These are phyloP conservation scores for Yarrowia porcina DNA, from an alignment of 805 yeast species.

Conservation along the genomic window DNA sequence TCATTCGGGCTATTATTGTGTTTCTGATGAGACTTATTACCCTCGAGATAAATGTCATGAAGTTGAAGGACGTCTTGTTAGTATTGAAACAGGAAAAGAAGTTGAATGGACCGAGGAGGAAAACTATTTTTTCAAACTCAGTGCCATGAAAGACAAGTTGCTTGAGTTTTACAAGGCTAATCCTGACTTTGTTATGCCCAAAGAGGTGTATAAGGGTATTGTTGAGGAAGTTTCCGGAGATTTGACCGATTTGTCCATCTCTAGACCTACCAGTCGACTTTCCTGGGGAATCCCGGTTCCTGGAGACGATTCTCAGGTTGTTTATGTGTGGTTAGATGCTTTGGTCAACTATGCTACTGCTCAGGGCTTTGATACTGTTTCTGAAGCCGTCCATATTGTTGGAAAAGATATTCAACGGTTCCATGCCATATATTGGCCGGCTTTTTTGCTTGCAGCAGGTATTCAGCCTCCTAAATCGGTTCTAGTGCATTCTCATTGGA, in stretches of 20 bases:
- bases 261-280: conserved; percentile 74
- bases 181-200: conserved; percentile 66
- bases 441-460: conserved; percentile 79
- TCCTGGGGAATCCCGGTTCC: conserved; percentile 94
- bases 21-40: conserved; percentile 92
- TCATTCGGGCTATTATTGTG: conserved; percentile 92
- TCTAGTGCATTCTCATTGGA: conserved; percentile 93
- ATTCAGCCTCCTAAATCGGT: conserved; percentile 67
- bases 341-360: conserved; percentile 78
- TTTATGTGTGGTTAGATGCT: conserved; percentile 98
- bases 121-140: conserved; percentile 80
- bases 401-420: conserved; percentile 90
- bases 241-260: conserved; percentile 73
- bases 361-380: conserved; percentile 52
- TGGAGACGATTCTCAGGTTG: conserved; percentile 65
- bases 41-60: conserved; percentile 41
- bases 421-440: conserved; percentile 94
- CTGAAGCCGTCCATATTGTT: conserved; percentile 65
- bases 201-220: conserved; percentile 51
- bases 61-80: conserved; percentile 37
- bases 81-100: conserved; percentile 68
- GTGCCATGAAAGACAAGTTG: conserved; percentile 55
- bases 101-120: conserved; percentile 75
- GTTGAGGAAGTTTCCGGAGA: conserved; percentile 51
- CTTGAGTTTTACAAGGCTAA: conserved; percentile 48